Evolutionary conservation across 768 basidiomycete genomes (phyloP), one percentile per base, ranked within the genome.

Genomic region (Trametes meyenii): DNA sequence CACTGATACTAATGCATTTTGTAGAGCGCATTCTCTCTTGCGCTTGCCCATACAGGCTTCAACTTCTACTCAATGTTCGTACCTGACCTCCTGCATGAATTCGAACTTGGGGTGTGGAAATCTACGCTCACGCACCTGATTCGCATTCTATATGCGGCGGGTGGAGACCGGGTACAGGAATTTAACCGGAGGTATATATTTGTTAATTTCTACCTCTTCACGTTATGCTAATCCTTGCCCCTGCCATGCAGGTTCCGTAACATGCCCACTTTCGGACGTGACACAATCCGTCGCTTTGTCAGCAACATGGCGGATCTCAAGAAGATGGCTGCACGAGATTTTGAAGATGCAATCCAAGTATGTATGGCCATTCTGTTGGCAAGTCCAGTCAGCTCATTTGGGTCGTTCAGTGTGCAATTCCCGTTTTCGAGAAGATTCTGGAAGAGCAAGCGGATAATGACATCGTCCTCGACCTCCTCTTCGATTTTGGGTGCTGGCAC

Each of bases 401-500:
- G 23, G 2, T 3, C n/a, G 3, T 24, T 3, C 33, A 67, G 77
- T 76, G 76, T 49, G 60, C 73, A 0, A 70, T 79, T 5, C 77
- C 79, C 0, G 74, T 69, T 0, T 78, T 81, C 35, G 76, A 80
- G 10, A 69, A 67, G 0, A 48, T 75, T 0, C 59, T 75, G 14
- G 62, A 66, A 1, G 44, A 38, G 14, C 56, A 62, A 12, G n/a
- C n/a, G n/a, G 53, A 71, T 24, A 54, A 73, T 39, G 36, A 58
- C 1, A 55, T 66, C 5, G 55, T 80, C 10, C 63, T 71, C 17
- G 69, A 74, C 17, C 58, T 79, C 0, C 62, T 81, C 2, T 81
- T 74, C 61, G 36, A 48, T 3, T 43, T 73, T 1, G 71, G 68
- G 0, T 57, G 66, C 12, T 78, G 78, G 79, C 79, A 79, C 64